Evolutionary conservation across 2,329 filamentous ascomycete species (phyloP), one percentile per base, ranked within the genome.

Genomic region (Diaporthe ampelina): DNA sequence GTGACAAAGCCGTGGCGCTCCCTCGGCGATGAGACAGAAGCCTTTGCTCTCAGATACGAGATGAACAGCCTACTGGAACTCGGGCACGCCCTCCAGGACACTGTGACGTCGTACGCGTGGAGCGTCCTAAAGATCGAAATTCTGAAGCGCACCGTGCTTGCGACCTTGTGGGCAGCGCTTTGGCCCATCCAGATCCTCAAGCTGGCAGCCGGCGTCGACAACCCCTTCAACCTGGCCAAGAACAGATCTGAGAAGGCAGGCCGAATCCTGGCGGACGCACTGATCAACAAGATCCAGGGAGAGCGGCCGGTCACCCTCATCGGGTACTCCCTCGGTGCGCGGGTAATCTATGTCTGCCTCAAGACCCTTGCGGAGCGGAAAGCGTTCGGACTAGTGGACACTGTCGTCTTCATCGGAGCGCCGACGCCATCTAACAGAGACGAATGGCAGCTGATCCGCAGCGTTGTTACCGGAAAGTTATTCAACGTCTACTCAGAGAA

Each of bases 401-500:
- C 91, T 21, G 95, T 94, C 2, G 92, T 98, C 5, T 84, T 98
- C 8, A 93, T 98, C 73, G 95, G 95, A 3, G 89, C 94, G 0
- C 94, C 95, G 0, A 91, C 93, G 0, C 94, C 95, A 0, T 94
- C 93, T 0, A 90, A 93, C 58, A 83, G 89, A 0, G 87, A 88
- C 1, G 91, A 95, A 77, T 98, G 95, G 95, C 89, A 92, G 58
- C 87, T 90, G 50, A 91, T 97, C 77, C 91, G 94, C 40, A 91
- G 90, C 58, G 94, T 96, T 0, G 95, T 97, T 0, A 91, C 92
- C 1, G 95, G 95, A 3, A 90, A 93, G 73, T 88, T 98, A 10
- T 93, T 97, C 78, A 98, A 98, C 78, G 94, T 96, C 11, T 98
- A 93, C 83, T 96, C 94, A 1, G 91, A 93, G 70, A 95, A 97